Conservation (phyloP, 306 rosid species). For the Vigna hirtella region DNA sequence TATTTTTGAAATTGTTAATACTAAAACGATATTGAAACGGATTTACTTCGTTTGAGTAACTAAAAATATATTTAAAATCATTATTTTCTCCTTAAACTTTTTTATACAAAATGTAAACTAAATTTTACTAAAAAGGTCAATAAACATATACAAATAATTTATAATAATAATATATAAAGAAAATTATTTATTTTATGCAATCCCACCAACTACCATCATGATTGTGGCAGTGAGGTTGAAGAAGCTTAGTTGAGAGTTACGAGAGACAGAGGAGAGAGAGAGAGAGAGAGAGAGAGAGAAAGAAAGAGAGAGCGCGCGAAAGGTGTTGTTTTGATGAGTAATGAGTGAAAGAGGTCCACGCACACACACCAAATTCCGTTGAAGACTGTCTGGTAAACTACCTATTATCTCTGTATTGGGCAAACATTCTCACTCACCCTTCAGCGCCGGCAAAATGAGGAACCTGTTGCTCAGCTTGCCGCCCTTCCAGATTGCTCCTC, state of each 20-base stretch:
- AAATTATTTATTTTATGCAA: background rate
- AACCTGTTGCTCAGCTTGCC: slow-evolving; percentile 57
- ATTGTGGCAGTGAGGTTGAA: background rate
- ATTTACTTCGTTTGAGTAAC: no score
- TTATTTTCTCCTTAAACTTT: no score
- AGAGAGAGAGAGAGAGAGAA: no score
- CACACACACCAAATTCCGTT: background rate
- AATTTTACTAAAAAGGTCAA: background rate
- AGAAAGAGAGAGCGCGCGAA: slow-evolving; percentile 23
- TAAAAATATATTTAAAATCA: no score
- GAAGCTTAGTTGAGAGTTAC: slow-evolving; percentile 39
- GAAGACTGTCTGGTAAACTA: slow-evolving; percentile 41
- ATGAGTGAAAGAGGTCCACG: background rate
- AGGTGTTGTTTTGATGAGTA: background rate
- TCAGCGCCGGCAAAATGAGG: slow-evolving; percentile 47
- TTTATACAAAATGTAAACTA: no score
- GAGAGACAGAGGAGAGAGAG: background rate
- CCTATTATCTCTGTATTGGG: background rate
- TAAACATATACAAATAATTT: no score
- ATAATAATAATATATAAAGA: no score
- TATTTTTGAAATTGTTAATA: no score
- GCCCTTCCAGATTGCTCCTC: slow-evolving; percentile 42
- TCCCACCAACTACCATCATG: background rate
- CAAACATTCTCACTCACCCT: background rate
- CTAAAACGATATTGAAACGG: no score